Evolutionary conservation across 1,284 basidiomycete species (phyloP).

Genomic region (Stygiomarasmius scandens): DNA sequence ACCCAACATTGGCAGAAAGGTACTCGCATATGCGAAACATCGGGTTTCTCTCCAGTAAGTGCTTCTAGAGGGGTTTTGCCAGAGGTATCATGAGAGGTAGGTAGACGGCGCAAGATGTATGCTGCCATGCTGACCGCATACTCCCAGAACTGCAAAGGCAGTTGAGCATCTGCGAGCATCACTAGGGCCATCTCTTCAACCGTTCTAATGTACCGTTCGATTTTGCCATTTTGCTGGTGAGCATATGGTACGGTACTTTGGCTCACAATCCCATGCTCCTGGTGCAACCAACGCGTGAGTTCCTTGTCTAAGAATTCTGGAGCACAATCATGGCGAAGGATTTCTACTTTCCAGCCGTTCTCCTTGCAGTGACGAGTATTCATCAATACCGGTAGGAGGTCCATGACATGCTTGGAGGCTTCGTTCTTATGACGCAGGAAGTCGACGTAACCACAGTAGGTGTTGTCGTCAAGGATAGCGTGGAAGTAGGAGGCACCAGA

Average conservation of each 20-base stretch:
- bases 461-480: conserved; percentile 24
- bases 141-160: conserved; percentile 26
- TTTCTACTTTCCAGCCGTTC: background rate
- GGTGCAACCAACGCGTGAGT: background rate
- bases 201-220: no score
- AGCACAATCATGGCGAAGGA: background rate
- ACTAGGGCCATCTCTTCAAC: no score
- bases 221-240: no score
- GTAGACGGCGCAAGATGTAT: conserved; percentile 25
- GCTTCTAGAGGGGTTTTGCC: conserved; percentile 28
- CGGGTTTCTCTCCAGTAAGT: conserved; percentile 24
- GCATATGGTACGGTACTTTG: conserved; percentile 33
- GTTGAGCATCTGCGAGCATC: conserved; percentile 18
- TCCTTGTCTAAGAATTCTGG: background rate
- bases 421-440: background rate
- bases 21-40: conserved; percentile 28
- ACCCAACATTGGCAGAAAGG: conserved; percentile 29
- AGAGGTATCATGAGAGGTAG: conserved; percentile 10
- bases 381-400: background rate
- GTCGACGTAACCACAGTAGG: conserved; percentile 17
- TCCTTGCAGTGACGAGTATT: background rate
- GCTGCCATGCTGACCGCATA: conserved; percentile 22
- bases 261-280: conserved; percentile 7
- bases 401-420: background rate
- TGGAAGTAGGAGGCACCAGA: conserved; percentile 19